These are phyloP conservation scores for Laguncularia racemosa DNA, from an alignment of 345 rosid genomes.

Conservation along the genomic window DNA sequence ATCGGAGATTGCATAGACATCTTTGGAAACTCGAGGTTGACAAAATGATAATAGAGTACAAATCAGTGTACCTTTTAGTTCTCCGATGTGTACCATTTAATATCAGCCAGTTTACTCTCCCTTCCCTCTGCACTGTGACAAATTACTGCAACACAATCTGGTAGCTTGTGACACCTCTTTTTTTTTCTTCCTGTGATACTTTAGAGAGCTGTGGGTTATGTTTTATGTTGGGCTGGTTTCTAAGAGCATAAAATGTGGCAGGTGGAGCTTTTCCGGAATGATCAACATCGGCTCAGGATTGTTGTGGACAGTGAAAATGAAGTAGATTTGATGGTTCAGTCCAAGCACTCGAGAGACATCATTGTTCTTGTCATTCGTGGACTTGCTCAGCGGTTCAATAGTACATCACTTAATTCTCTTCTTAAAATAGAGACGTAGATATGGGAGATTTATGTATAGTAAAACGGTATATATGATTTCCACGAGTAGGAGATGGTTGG, in stretches of 20 bases:
- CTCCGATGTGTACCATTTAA: too few species aligned
- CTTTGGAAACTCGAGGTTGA: too few species aligned
- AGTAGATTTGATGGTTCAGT: conserved; percentile 74
- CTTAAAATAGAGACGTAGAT: conserved; percentile 65
- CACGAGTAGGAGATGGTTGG: not conserved
- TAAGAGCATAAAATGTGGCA: conserved; percentile 9
- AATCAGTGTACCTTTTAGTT: too few species aligned
- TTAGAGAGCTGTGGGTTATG: not conserved
- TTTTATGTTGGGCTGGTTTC: too few species aligned
- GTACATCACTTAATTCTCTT: conserved; percentile 91
- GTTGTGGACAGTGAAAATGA: conserved; percentile 87
- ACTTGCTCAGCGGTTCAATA: conserved; percentile 88
- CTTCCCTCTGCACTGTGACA: too few species aligned
- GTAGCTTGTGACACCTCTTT: too few species aligned
- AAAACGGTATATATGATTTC: conserved; percentile 1
- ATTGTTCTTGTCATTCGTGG: conserved; percentile 80
- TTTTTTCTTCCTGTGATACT: not conserved
- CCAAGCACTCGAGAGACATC: conserved; percentile 72
- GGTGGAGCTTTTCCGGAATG: conserved; percentile 82
- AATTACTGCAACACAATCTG: too few species aligned
- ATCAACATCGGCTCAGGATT: conserved; percentile 72
- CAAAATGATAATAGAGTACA: too few species aligned
- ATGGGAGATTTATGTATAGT: not conserved
- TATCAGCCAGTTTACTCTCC: too few species aligned
- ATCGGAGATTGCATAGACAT: too few species aligned